Evolutionary conservation across 108 stramenopile genomes (phyloP), one percentile per base, ranked within the genome.

Genomic region (Pseudonitzschia multistriata): DNA sequence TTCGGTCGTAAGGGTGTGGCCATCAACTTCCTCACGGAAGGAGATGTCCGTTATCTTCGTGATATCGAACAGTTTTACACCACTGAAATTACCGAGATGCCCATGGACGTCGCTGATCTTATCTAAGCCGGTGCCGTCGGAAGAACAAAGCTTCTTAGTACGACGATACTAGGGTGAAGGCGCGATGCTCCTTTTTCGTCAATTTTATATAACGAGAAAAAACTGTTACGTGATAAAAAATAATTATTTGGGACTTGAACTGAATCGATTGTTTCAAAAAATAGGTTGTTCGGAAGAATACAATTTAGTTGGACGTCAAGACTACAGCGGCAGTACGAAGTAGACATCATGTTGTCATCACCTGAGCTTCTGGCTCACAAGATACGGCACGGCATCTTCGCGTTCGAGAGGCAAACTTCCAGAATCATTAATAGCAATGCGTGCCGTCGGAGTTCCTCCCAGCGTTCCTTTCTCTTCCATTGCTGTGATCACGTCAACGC

Each of bases 21-120:
- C 68, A 98, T 99, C 85, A 99, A 98, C 96, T 99, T 99, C 82
- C 75, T 99, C 67, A 96, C 97, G 30, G 88, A 91, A 78, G 96
- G 87, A 25, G 98, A 98, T 85, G 96, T 97, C 61, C 91, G 95
- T 82, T 98, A 98, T 83, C 85, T 99, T 49, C 92, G 96, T 73
- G 99, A 99, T 91, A 99, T 99, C 74, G 98, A 99, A 85, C 83
- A 89, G 79, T 99, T 99, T 91, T 99, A 99, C 96, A 91, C 87
- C 59, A 99, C 99, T 27, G 91, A 98, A 74, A 97, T 99, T 63
- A 90, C 87, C 62, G 99, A 99, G 85, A 98, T 99, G 98, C 95
- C 95, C 56, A 86, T 85, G 85, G 93, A 96, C 68, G 92, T 96
- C 54, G 91, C 89, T 33, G 92, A 96, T 78, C 88, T 96, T 57